Conservation (phyloP, 1,139 yeast genomes). For the Debaryomyces robertsiae region DNA sequence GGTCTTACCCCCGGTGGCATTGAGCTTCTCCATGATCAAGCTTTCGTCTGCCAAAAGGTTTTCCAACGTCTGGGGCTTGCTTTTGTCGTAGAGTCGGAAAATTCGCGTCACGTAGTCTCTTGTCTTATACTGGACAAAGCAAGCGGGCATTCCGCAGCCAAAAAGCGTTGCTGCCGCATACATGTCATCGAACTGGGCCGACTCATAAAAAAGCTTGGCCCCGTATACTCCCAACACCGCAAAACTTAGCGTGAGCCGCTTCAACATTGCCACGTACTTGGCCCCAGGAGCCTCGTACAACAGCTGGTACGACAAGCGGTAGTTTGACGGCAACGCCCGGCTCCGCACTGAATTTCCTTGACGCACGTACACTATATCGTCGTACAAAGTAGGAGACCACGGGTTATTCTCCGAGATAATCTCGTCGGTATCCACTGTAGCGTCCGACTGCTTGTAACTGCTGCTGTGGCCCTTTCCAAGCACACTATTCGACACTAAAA, state of each 20-base stretch:
- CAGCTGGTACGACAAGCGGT: slow-evolving; percentile 54
- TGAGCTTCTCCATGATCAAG: slow-evolving; percentile 68
- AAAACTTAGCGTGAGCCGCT: slow-evolving; percentile 55
- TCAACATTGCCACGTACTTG: slow-evolving; percentile 56
- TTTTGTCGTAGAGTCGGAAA: slow-evolving; percentile 65
- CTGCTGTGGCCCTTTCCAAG: slow-evolving; percentile 17
- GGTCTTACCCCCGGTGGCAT: slow-evolving; percentile 65
- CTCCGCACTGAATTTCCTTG: slow-evolving; percentile 26
- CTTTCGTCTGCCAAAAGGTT: slow-evolving; percentile 62
- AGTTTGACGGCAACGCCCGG: slow-evolving; percentile 42
- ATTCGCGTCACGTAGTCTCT: slow-evolving; percentile 72
- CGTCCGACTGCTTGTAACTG: slow-evolving; percentile 32
- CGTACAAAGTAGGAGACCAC: slow-evolving; percentile 50
- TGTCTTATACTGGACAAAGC: slow-evolving; percentile 56
- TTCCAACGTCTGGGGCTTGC: slow-evolving; percentile 66
- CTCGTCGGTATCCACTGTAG: slow-evolving; percentile 46
- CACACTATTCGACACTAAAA: neutral
- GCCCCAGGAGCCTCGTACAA: slow-evolving; percentile 60
- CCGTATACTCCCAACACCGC: slow-evolving; percentile 58
- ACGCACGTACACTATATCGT: slow-evolving; percentile 38
- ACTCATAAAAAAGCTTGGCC: slow-evolving; percentile 55
- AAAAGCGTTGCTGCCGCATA: slow-evolving; percentile 49
- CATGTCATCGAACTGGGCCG: slow-evolving; percentile 58
- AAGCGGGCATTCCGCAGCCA: slow-evolving; percentile 50
- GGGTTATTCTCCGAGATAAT: slow-evolving; percentile 47